A percentile compares a stretch with the other conserved stretches of the same genome.
Conservation (phyloP, 169 alveolate species). For the Cyclospora cayetanensis region DNA sequence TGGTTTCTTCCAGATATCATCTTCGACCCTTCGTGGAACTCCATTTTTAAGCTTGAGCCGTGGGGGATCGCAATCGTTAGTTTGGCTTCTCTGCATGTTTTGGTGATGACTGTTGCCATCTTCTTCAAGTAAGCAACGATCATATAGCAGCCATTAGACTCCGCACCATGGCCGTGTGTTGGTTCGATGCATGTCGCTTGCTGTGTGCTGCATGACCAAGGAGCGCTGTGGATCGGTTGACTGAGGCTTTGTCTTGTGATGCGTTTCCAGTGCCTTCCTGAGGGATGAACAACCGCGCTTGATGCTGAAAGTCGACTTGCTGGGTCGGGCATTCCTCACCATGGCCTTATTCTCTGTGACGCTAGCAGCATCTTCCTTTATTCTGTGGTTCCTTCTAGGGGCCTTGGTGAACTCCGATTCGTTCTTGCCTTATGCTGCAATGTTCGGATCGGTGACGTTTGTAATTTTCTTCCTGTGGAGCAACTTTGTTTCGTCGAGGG, state of each 20-base stretch:
- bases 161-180: neutral
- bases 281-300: slow-evolving; percentile 15
- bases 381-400: slow-evolving; percentile 77
- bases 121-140: slow-evolving; percentile 47
- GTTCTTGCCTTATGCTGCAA: slow-evolving; percentile 78
- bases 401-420: slow-evolving; percentile 78
- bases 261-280: slow-evolving; percentile 36
- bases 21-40: neutral
- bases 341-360: slow-evolving; percentile 68
- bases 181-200: too few relatives aligned
- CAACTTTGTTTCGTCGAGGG: slow-evolving; percentile 75
- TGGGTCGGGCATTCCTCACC: slow-evolving; percentile 51
- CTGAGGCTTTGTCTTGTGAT: neutral
- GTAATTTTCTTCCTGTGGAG: slow-evolving; percentile 74
- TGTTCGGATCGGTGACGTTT: slow-evolving; percentile 74
- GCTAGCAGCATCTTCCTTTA: slow-evolving; percentile 69
- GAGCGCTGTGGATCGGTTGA: neutral
- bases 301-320: slow-evolving; percentile 5
- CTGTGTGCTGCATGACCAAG: neutral
- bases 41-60: neutral
- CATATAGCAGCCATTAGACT: neutral
- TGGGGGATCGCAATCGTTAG: neutral
- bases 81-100: neutral
- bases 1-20: neutral
- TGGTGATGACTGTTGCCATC: slow-evolving; percentile 60